Evolutionary conservation across 176 grass and related monocot species (phyloP), one percentile per base, ranked within the genome.

Genomic region (Leersia perrieri): DNA sequence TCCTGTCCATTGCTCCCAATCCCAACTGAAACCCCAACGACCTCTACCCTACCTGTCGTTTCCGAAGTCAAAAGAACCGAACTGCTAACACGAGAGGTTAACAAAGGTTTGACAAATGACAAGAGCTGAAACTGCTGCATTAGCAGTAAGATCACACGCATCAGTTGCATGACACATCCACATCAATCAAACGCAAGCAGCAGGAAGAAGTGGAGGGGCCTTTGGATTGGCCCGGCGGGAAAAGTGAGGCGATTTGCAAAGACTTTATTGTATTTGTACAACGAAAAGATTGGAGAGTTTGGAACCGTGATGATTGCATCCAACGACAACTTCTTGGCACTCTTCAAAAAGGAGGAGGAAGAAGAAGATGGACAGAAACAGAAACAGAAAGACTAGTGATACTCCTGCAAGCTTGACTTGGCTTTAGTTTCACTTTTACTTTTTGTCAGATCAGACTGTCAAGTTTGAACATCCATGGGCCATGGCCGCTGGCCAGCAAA

Each of bases 351-450:
- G 20, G 20, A 7, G 16, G 20, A 1, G 3, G 41, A 44, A 44
- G 47, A 22, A 7, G 47, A 51, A 51, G 47, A 51, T 20, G 5
- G 20, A 20, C 47, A 51, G 47, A 49, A 49, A 53, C 18, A 53
- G 18, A n/a, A 51, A 20, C 47, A 51, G 47, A 49, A 49, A 53
- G 49, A 53, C 49, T 8, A 53, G 49, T 53, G 49, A 5, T 18
- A 51, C n/a, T 27, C 33, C 15, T 33, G 28, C 31, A 22, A 26
- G 39, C 66, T 64, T 75, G 47, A 75, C 63, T 75, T 63, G 4
- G 60, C 86, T 88, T n/a, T n/a, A n/a, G n/a, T n/a, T 84, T 88
- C 61, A 6, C 75, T 74, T 88, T 84, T 36, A 5, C 61, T 88
- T 88, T 88, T 80, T 75, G 87, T 84, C 76, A 84, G 87, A 72